Conservation (phyloP, 805 yeast species). For the Teunomyces stri region DNA sequence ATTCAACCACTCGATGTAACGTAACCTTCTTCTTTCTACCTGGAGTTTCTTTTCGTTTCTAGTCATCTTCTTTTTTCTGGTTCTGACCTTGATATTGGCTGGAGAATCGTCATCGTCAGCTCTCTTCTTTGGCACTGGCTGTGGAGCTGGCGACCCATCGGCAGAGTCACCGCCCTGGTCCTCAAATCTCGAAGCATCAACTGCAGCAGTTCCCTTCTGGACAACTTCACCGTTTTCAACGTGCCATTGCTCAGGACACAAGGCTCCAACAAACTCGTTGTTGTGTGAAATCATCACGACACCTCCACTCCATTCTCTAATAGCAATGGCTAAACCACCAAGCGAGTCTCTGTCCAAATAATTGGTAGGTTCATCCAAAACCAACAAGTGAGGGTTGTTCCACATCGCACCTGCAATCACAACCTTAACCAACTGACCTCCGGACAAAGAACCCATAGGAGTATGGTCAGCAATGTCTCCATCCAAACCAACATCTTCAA, state of each 20-base stretch:
- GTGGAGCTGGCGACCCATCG: slow-evolving; percentile 40
- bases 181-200: slow-evolving; percentile 79
- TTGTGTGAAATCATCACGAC: slow-evolving; percentile 98
- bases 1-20: slow-evolving; percentile 91
- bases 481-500: slow-evolving; percentile 95
- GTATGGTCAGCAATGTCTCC: slow-evolving; percentile 99
- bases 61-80: slow-evolving; percentile 94
- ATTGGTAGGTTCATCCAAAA: slow-evolving; percentile 97
- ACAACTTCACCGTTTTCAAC: slow-evolving; percentile 90
- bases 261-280: slow-evolving; percentile 93
- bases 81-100: slow-evolving; percentile 89
- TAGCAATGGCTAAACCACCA: slow-evolving; percentile 96
- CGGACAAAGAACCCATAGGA: slow-evolving; percentile 93
- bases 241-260: slow-evolving; percentile 98
- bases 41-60: slow-evolving; percentile 92
- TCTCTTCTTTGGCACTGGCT: slow-evolving; percentile 37
- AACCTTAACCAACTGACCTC: slow-evolving; percentile 97
- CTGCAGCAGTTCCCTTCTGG: slow-evolving; percentile 73
- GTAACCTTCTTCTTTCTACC: slow-evolving; percentile 89
- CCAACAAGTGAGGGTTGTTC: slow-evolving; percentile 97
- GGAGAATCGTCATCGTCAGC: slow-evolving; percentile 85
- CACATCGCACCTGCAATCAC: slow-evolving; percentile 99
- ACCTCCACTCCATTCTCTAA: slow-evolving; percentile 98
- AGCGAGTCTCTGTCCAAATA: slow-evolving; percentile 96
- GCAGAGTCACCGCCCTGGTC: slow-evolving; percentile 62